Evolutionary conservation across 305 asterid genomes (phyloP).

Genomic region (Withania somnifera): DNA sequence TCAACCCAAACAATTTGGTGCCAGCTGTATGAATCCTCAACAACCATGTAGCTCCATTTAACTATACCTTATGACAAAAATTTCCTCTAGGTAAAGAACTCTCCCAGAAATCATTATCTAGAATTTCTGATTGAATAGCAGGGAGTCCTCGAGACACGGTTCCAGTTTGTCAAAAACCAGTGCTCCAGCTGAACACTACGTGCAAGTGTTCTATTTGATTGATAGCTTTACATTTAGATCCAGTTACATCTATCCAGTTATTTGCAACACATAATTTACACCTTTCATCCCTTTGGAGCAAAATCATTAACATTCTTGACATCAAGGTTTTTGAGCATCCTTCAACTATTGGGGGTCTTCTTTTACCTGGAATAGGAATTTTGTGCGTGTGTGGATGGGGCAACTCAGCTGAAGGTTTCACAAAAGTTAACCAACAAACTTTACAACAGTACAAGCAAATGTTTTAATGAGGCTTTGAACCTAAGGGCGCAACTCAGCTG

Average conservation of each 20-base stretch:
- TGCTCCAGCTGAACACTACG: background rate
- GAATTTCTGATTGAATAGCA: background rate
- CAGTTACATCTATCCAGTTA: background rate
- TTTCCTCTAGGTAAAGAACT: background rate
- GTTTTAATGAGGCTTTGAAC: background rate
- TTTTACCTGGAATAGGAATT: background rate
- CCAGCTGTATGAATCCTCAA: background rate
- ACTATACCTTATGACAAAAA: background rate
- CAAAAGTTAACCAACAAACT: background rate
- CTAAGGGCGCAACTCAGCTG: background rate
- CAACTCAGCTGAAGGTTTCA: background rate
- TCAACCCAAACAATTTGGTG: background rate
- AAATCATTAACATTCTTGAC: background rate
- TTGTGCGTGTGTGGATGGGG: background rate
- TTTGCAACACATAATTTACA: background rate
- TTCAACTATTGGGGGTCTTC: background rate
- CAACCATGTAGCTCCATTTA: background rate
- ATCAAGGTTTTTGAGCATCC: background rate
- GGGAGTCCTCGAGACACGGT: background rate
- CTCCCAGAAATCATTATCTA: background rate
- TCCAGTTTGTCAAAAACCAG: background rate
- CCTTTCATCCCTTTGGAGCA: background rate
- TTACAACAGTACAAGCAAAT: background rate
- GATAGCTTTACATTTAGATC: background rate
- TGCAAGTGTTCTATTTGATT: background rate